A percentile compares a stretch with the other conserved stretches of the same genome.
Evolutionary conservation across 495 filamentous ascomycete species (phyloP).

Genomic region (Hypoxylon lenormandii): DNA sequence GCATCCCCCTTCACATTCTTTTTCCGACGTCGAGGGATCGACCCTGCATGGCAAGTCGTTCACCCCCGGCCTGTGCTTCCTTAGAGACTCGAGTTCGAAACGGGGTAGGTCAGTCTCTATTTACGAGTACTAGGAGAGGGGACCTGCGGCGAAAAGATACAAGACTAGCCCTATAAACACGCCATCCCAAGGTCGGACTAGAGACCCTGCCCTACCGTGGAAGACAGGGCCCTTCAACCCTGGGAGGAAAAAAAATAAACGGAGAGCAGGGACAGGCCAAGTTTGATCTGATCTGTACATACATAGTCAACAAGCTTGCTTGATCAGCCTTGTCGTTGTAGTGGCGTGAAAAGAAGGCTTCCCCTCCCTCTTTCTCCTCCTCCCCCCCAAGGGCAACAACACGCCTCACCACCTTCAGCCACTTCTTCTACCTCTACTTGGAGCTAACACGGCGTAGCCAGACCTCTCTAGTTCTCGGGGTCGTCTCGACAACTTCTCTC

Average conservation of each 20-base stretch:
- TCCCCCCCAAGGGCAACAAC: conserved; percentile 46
- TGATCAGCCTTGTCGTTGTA: conserved; percentile 52
- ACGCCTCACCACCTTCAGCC: conserved; percentile 41
- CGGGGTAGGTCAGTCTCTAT: conserved; percentile 45
- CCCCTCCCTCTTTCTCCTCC: conserved; percentile 43
- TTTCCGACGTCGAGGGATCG: conserved; percentile 52
- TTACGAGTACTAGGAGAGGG: conserved; percentile 40
- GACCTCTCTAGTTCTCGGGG: conserved; percentile 25
- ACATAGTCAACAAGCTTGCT: conserved; percentile 28
- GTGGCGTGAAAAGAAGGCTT: conserved; percentile 49
- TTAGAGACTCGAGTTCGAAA: conserved; percentile 46
- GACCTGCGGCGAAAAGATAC: conserved; percentile 46
- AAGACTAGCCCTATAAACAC: conserved; percentile 50
- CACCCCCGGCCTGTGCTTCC: conserved; percentile 47
- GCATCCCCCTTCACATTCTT: conserved; percentile 48
- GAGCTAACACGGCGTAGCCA: conserved; percentile 34
- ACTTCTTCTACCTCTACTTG: conserved; percentile 41
- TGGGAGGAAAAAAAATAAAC: conserved; percentile 31
- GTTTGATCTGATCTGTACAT: conserved; percentile 41
- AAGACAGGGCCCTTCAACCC: conserved; percentile 40
- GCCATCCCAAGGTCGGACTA: conserved; percentile 48
- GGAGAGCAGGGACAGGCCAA: conserved; percentile 44
- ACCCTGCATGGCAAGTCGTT: conserved; percentile 48
- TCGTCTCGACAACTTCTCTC: conserved; percentile 19
- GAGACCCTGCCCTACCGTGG: conserved; percentile 45